Evolutionary conservation across 495 filamentous ascomycete genomes (phyloP), one percentile per base, ranked within the genome.

Genomic region (Xylaria flabelliformis): DNA sequence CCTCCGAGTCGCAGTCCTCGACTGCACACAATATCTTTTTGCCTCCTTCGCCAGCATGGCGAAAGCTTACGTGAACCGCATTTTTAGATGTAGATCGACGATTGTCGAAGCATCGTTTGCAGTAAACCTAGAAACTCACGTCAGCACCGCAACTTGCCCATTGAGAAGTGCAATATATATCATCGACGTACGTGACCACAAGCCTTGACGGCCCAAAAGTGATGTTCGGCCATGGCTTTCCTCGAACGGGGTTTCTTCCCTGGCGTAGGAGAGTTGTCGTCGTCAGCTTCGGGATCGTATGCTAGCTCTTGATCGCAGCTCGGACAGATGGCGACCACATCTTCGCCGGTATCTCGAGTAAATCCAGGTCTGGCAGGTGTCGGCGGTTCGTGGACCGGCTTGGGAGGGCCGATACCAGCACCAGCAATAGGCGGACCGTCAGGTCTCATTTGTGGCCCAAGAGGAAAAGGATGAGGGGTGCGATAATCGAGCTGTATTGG

Each of bases 171-270:
- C 36, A 19, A 53, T 36, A 24, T 36, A 24, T 66, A 34, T 29
- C 0, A 12, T 21, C 29, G 41, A 77, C 84, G 78, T 72, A 86
- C 85, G 61, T 86, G 85, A 53, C 85, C 85, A 69, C 85, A 86
- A 4, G 78, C 77, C 73, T 85, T 86, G 39, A 86, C 77, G 0
- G 83, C 84, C 84, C 84, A 86, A 71, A 86, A 86, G 64, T 85
- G 79, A 62, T 86, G 84, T 69, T 85, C 83, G 46, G 82, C 84
- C 19, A 75, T 74, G 46, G 84, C 81, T 72, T 84, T 85, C 65
- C 76, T 80, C 5, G 76, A 79, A 13, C 81, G 75, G 10, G 75
- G 62, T 70, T 80, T 84, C 80, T 82, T 85, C 7, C 71, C 34
- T 0, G 83, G 77, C 19, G 76, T 77, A 1, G 71, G 29, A 21